These are phyloP conservation scores for Sporormia fimetaria DNA, from an alignment of 495 filamentous ascomycete genomes.

Conservation along the genomic window DNA sequence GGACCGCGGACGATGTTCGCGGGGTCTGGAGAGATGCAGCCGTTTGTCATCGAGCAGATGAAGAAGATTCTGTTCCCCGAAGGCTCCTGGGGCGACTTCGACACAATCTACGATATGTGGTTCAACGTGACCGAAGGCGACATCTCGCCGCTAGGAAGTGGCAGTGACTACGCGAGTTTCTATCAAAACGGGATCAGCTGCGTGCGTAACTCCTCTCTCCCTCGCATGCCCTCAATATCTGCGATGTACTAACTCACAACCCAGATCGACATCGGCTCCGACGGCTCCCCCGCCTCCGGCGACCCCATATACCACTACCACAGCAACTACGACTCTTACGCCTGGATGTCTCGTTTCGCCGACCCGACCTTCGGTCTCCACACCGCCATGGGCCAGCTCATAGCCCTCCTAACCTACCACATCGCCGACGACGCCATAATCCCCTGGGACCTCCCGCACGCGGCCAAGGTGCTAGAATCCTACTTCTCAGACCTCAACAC, in stretches of 20 bases:
- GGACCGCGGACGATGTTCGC: constrained; percentile 30
- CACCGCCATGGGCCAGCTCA: constrained; percentile 24
- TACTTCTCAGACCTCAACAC: constrained; percentile 21
- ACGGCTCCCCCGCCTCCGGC: constrained; percentile 5
- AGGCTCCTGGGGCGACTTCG: constrained; percentile 21
- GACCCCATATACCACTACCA: constrained; percentile 31
- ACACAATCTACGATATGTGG: constrained; percentile 33
- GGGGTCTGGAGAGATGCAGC: constrained; percentile 25
- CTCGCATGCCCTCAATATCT: not conserved
- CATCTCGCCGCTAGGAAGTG: constrained; percentile 24
- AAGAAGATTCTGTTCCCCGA: constrained; percentile 26
- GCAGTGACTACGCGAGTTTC: constrained; percentile 28
- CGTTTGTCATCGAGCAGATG: constrained; percentile 23
- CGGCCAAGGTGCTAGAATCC: constrained; percentile 8
- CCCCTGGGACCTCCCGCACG: constrained; percentile 29
- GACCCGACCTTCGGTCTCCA: constrained; percentile 24
- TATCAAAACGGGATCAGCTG: constrained; percentile 27
- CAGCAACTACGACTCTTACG: constrained; percentile 23
- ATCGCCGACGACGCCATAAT: constrained; percentile 30
- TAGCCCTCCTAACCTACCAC: constrained; percentile 32
- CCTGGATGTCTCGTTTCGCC: constrained; percentile 25
- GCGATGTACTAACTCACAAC: not conserved
- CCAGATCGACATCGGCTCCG: constrained; percentile 26
- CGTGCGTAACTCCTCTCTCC: constrained; percentile 4
- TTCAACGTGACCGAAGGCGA: constrained; percentile 20